Evolutionary conservation across 2,329 filamentous ascomycete species (phyloP).

Genomic region (Gnomoniopsis sp.): DNA sequence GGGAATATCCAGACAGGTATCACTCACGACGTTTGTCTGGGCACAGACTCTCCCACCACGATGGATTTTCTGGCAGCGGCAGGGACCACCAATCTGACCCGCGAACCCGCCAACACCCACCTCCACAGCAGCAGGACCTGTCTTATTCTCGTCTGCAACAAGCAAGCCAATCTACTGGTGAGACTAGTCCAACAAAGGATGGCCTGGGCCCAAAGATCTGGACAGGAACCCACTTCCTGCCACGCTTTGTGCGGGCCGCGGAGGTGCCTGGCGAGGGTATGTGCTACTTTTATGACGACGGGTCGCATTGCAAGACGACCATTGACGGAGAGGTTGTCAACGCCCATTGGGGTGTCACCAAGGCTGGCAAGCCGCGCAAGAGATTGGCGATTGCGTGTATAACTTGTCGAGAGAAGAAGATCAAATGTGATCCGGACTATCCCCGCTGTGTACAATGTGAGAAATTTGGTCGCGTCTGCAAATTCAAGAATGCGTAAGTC

Average conservation of each 20-base stretch:
- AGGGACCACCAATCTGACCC: slow-evolving; percentile 24
- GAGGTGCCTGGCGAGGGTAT: slow-evolving; percentile 74
- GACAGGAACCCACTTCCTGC: slow-evolving; percentile 65
- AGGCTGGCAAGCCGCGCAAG: slow-evolving; percentile 90
- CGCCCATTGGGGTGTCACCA: slow-evolving; percentile 89
- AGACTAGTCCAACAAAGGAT: slow-evolving; percentile 52
- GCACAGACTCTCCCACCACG: slow-evolving; percentile 28
- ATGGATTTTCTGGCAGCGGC: slow-evolving; percentile 20
- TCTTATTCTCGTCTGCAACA: slow-evolving; percentile 22
- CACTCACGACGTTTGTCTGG: slow-evolving; percentile 34
- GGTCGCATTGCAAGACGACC: slow-evolving; percentile 74
- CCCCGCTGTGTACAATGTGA: slow-evolving; percentile 89
- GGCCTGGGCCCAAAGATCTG: slow-evolving; percentile 65
- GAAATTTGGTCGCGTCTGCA: slow-evolving; percentile 83
- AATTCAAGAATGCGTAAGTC: slow-evolving; percentile 81
- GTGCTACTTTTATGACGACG: slow-evolving; percentile 85
- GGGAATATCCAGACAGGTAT: slow-evolving; percentile 26
- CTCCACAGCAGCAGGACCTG: slow-evolving; percentile 24
- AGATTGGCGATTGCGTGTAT: slow-evolving; percentile 88
- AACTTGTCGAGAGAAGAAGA: slow-evolving; percentile 94
- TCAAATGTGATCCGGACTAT: slow-evolving; percentile 88
- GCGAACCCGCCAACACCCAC: slow-evolving; percentile 21
- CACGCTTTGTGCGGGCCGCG: slow-evolving; percentile 60
- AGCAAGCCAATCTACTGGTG: slow-evolving; percentile 31
- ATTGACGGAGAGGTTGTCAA: slow-evolving; percentile 87